These are phyloP conservation scores for Ophiostoma populinum DNA, from an alignment of 2,329 filamentous ascomycete genomes.

Conservation along the genomic window DNA sequence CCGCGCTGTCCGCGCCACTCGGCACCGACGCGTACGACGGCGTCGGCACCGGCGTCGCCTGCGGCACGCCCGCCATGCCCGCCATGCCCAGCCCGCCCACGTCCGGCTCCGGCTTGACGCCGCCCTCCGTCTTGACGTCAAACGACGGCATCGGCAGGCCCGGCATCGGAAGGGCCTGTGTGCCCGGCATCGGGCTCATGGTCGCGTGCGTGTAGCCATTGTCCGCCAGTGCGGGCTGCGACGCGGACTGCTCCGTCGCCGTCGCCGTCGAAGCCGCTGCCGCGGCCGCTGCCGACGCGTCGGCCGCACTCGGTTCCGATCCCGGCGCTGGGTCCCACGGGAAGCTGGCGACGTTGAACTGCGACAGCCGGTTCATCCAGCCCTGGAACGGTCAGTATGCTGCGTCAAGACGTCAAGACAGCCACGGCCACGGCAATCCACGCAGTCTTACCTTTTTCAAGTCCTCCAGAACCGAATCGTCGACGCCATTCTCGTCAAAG, in stretches of 20 bases:
- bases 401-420: too few relatives aligned
- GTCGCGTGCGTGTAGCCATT: conserved; percentile 18
- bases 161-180: conserved; percentile 15
- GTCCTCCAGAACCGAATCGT: conserved; percentile 71
- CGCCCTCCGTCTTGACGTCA: conserved; percentile 10
- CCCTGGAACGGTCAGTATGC: conserved; percentile 35
- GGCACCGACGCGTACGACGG: conserved; percentile 16
- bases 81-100: background rate
- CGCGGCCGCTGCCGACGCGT: conserved; percentile 10
- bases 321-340: conserved; percentile 88
- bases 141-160: conserved; percentile 14
- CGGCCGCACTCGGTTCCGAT: conserved; percentile 21
- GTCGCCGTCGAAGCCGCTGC: conserved; percentile 11
- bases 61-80: background rate
- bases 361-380: conserved; percentile 85
- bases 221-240: too few relatives aligned
- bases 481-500: conserved; percentile 91
- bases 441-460: conserved; percentile 57
- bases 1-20: conserved; percentile 22
- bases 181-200: conserved; percentile 19
- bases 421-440: too few relatives aligned
- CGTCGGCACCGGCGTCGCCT: background rate
- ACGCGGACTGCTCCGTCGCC: too few relatives aligned
- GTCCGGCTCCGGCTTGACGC: conserved; percentile 11
- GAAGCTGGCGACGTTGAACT: conserved; percentile 70